Conservation (phyloP, 441 rosid species). For the Adansonia madagascariensis region DNA sequence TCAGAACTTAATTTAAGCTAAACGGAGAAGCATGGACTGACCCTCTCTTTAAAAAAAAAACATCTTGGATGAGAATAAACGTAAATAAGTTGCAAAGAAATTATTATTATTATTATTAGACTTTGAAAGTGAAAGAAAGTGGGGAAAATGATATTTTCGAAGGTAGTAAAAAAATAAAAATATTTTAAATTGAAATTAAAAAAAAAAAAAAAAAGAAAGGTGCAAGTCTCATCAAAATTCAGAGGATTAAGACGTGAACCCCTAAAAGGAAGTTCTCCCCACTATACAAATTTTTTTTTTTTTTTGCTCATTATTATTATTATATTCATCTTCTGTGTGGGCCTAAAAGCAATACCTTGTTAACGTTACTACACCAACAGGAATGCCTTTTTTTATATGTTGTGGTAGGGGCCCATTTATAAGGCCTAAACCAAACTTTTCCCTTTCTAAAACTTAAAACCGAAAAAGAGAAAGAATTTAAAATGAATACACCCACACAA, state of each 20-base stretch:
- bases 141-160: constrained; percentile 18
- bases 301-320: not conserved
- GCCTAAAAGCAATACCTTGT: constrained; percentile 35
- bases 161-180: constrained; percentile 22
- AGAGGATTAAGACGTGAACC: constrained; percentile 49
- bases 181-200: too few species aligned
- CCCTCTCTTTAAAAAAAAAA: constrained; percentile 13
- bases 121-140: not conserved
- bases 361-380: constrained; percentile 29
- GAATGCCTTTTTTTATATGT: constrained; percentile 29
- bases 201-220: not conserved
- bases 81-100: not conserved
- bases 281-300: constrained; percentile 25
- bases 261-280: constrained; percentile 82
- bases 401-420: constrained; percentile 39
- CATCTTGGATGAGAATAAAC: not conserved
- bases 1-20: constrained; percentile 16
- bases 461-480: not conserved
- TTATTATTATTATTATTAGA: not conserved
- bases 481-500: not conserved
- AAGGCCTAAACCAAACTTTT: constrained; percentile 28
- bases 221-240: constrained; percentile 53
- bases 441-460: constrained; percentile 32
- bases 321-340: constrained; percentile 8
- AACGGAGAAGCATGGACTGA: constrained; percentile 39